A percentile compares a stretch with the other conserved stretches of the same genome.
Conservation (phyloP, 495 filamentous ascomycete species). For the Friedmanniomyces endolithicus region DNA sequence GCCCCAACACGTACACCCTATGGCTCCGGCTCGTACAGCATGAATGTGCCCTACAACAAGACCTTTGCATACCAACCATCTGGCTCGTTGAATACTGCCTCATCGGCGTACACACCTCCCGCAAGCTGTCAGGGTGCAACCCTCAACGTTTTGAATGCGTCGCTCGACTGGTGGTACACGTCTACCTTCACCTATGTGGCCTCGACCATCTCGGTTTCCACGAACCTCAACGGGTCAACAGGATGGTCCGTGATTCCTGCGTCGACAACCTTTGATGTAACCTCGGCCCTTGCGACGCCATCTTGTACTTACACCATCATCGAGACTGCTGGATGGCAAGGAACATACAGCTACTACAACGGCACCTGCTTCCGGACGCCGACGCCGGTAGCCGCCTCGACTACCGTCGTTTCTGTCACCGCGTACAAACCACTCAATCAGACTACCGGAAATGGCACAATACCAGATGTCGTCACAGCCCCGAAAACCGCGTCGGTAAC, state of each 20-base stretch:
- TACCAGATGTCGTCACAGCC: slow-evolving; percentile 7
- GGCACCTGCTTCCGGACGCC: slow-evolving; percentile 16
- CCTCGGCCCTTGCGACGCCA: slow-evolving; percentile 10
- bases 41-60: background rate
- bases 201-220: slow-evolving; percentile 9
- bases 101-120: background rate
- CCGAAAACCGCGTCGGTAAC: slow-evolving; percentile 16
- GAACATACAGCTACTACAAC: slow-evolving; percentile 10
- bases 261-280: slow-evolving; percentile 24
- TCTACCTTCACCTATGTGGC: slow-evolving; percentile 13
- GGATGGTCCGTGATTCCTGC: slow-evolving; percentile 9
- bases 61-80: background rate
- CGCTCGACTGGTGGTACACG: slow-evolving; percentile 18
- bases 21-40: background rate
- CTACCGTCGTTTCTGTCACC: slow-evolving; percentile 20
- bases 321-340: slow-evolving; percentile 8
- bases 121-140: slow-evolving; percentile 10
- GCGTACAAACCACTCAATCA: slow-evolving; percentile 16
- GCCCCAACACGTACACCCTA: background rate
- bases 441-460: slow-evolving; percentile 13
- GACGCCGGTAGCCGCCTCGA: slow-evolving; percentile 23
- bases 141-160: slow-evolving; percentile 14
- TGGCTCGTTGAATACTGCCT: background rate
- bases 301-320: slow-evolving; percentile 3
- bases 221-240: slow-evolving; percentile 5